Evolutionary conservation across 2,329 filamentous ascomycete species (phyloP).

Genomic region (Hypocrella siamensis): DNA sequence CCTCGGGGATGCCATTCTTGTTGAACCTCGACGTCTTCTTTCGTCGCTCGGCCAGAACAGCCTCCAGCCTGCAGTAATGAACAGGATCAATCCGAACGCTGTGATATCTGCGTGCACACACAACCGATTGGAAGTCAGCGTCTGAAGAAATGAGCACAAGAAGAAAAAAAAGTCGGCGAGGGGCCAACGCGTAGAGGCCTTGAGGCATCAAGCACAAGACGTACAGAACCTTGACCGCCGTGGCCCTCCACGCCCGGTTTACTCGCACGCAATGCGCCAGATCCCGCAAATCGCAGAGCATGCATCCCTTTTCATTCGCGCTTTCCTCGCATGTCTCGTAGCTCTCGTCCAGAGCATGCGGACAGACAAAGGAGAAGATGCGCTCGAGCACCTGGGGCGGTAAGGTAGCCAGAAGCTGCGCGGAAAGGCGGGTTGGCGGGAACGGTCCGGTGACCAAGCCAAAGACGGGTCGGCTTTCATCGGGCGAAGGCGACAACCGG

Average conservation of each 20-base stretch:
- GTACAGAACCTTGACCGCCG: constrained; percentile 42
- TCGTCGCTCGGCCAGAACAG: constrained; percentile 62
- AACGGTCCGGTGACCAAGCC: constrained; percentile 12
- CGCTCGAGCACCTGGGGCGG: constrained; percentile 54
- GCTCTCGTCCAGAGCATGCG: constrained; percentile 60
- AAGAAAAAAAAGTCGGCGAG: background rate
- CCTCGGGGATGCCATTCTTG: constrained; percentile 64
- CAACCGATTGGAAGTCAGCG: background rate
- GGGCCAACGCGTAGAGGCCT: too few relatives aligned
- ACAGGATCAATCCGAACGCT: constrained; percentile 88
- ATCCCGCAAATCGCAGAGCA: constrained; percentile 87
- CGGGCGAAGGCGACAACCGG: constrained; percentile 9
- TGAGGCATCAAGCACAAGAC: constrained; percentile 18
- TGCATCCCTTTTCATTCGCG: constrained; percentile 64
- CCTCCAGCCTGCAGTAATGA: constrained; percentile 85
- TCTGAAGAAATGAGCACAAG: background rate
- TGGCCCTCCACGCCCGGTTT: constrained; percentile 53
- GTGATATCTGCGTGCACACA: constrained; percentile 49
- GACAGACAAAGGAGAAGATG: constrained; percentile 73
- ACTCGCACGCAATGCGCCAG: constrained; percentile 65
- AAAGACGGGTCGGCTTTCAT: constrained; percentile 12
- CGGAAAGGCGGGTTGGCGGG: constrained; percentile 24
- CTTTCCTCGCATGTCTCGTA: constrained; percentile 76
- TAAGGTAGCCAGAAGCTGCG: constrained; percentile 33
- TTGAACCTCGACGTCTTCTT: constrained; percentile 59